Evolutionary conservation across 176 grass and related monocot genomes (phyloP), one percentile per base, ranked within the genome.

Genomic region (Eleusine indica): DNA sequence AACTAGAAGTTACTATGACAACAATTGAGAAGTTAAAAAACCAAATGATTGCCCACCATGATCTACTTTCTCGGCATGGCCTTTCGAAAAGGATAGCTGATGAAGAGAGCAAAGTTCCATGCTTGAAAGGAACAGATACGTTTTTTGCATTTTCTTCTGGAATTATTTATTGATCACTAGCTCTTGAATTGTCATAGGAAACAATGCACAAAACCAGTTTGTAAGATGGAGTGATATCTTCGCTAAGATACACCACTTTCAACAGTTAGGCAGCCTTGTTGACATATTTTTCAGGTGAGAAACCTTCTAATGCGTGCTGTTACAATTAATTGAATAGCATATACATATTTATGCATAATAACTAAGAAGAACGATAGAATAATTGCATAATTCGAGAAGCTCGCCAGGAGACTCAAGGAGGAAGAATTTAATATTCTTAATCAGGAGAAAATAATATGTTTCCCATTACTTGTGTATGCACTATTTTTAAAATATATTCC

Each of bases 31-130:
- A 17, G 56, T 66, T 83, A 30, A 11, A 54, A 54, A 66, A 54
- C 37, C 5, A 76, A 76, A 75, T 76, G 51, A 54, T 78, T 83
- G 35, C 54, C 73, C 68, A 25, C 74, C 15, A 22, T 7, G 35
- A 17, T 76, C 15, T 17, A 22, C 54, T 77, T 83, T 88, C 35
- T 56, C 22, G 44, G 25, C 4, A 66, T 83, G 14, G 18, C 57
- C 80, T 78, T 73, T 64, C 56, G 66, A 52, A 56, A 83, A 73
- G 18, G 41, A 82, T 25, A 14, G 35, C 40, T 46, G 18, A 75
- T 61, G 67, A 88, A 43, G 72, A 51, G 15, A 82, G 53, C 43
- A 82, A 52, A 70, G 42, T 35, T 30, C 47, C 49, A n/a, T 35
- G 10, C 19, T 42, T 75, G 67, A 82, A 77, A 87, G 65, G 3